Percentiles rank a stretch among this genome's conserved stretches.
Conservation (phyloP, 2,329 filamentous ascomycete species). For the Aureobasidium sp. region DNA sequence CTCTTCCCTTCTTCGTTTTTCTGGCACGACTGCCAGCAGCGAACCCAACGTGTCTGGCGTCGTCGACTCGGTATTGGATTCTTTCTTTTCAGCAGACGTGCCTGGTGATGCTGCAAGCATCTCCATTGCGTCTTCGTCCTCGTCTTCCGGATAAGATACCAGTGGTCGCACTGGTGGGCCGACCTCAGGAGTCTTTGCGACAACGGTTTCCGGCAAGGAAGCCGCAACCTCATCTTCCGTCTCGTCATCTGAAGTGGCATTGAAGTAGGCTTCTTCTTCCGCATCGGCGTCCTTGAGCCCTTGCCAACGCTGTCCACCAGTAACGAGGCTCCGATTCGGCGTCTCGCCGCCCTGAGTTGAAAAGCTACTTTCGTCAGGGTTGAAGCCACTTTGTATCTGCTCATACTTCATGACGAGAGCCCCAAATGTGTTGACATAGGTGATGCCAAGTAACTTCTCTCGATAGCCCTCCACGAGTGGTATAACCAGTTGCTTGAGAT, state of each 20-base stretch:
- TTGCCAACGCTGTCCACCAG: conserved; percentile 53
- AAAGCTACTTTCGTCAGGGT: conserved; percentile 54
- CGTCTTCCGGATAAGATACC: conserved; percentile 85
- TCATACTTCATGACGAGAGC: conserved; percentile 71
- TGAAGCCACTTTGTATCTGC: conserved; percentile 58
- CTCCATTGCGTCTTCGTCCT: conserved; percentile 55
- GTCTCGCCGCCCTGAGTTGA: conserved; percentile 61
- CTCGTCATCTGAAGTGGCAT: conserved; percentile 70
- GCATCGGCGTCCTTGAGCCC: conserved; percentile 76
- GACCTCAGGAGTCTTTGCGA: conserved; percentile 49
- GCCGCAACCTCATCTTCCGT: conserved; percentile 52
- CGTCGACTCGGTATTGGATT: conserved; percentile 20
- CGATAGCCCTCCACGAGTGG: conserved; percentile 81
- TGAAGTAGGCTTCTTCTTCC: conserved; percentile 90
- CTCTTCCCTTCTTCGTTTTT: conserved; percentile 86
- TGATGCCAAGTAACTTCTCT: conserved; percentile 66
- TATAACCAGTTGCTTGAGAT: conserved; percentile 70
- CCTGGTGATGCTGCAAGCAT: conserved; percentile 27
- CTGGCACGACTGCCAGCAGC: conserved; percentile 70
- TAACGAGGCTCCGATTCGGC: conserved; percentile 41
- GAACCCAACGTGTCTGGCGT: conserved; percentile 22
- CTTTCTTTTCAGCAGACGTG: conserved; percentile 23
- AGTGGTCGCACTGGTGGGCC: conserved; percentile 62
- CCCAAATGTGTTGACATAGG: conserved; percentile 78
- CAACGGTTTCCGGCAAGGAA: conserved; percentile 24